These are phyloP conservation scores for Solanum virginianum DNA, from an alignment of 257 asterid genomes.

Conservation along the genomic window DNA sequence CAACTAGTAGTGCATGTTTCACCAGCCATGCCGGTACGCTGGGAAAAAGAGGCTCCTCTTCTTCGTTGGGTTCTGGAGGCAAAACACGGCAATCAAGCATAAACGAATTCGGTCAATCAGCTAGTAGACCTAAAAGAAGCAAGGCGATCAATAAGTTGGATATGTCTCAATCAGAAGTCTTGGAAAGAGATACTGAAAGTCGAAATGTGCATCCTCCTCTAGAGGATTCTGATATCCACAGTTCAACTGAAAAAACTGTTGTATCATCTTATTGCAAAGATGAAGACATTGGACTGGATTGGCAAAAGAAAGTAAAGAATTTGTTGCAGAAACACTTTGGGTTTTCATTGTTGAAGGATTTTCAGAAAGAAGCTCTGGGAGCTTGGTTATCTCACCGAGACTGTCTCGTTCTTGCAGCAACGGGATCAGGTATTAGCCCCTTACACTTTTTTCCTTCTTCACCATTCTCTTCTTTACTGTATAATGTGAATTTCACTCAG, in stretches of 20 bases:
- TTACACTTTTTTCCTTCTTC: neutral
- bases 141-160: slow-evolving; percentile 8
- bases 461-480: neutral
- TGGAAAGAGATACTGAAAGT: slow-evolving; percentile 4
- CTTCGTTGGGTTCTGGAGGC: slow-evolving; percentile 16
- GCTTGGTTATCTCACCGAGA: slow-evolving; percentile 56
- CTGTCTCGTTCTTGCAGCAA: slow-evolving; percentile 68
- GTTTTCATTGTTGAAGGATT: slow-evolving; percentile 39
- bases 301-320: slow-evolving; percentile 32
- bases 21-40: slow-evolving; percentile 3
- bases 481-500: neutral
- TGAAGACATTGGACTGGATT: slow-evolving; percentile 28
- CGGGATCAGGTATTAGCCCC: slow-evolving; percentile 55
- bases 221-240: neutral
- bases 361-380: slow-evolving; percentile 59
- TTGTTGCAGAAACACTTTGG: slow-evolving; percentile 45
- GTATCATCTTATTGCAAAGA: slow-evolving; percentile 13
- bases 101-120: slow-evolving; percentile 23
- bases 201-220: slow-evolving; percentile 8
- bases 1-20: slow-evolving; percentile 15
- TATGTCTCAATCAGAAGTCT: slow-evolving; percentile 3
- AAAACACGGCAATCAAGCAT: slow-evolving; percentile 46
- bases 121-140: slow-evolving; percentile 21
- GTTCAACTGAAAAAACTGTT: neutral
- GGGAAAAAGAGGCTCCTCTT: slow-evolving; percentile 24